These are phyloP conservation scores for Pleurotus eryngii DNA, from an alignment of 768 basidiomycete species.

Conservation along the genomic window DNA sequence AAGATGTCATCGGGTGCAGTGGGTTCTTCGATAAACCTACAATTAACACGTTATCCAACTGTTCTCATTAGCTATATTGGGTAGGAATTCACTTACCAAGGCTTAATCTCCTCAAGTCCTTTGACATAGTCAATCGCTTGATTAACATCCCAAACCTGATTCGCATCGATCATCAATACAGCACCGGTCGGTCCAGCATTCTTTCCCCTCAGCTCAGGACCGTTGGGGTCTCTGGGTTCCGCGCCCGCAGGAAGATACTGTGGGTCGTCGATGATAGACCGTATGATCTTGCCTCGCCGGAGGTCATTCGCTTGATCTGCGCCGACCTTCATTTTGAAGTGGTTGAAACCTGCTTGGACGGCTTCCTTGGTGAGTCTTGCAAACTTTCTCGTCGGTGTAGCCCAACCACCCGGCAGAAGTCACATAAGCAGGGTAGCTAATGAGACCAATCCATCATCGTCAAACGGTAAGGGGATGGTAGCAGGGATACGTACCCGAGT, in stretches of 20 bases:
- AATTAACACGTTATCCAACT: not conserved
- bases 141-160: conserved; percentile 94
- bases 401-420: conserved; percentile 94
- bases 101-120: conserved; percentile 73
- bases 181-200: conserved; percentile 93
- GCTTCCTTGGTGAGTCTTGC: conserved; percentile 83
- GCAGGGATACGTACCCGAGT: conserved; percentile 44
- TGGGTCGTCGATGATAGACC: conserved; percentile 94
- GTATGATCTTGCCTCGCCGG: conserved; percentile 83
- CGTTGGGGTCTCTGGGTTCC: conserved; percentile 55
- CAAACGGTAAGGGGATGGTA: not conserved
- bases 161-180: conserved; percentile 96
- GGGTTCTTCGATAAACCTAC: conserved; percentile 91
- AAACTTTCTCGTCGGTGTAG: conserved; percentile 89
- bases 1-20: conserved; percentile 91
- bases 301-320: conserved; percentile 78
- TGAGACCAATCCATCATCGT: not conserved
- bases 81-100: conserved; percentile 55
- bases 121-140: conserved; percentile 92
- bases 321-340: conserved; percentile 99
- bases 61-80: not conserved
- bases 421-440: conserved; percentile 89
- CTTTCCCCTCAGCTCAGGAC: conserved; percentile 72
- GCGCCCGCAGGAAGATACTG: conserved; percentile 65
- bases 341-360: conserved; percentile 86